Conservation (phyloP, 805 yeast genomes). For the Candida jianshihensis region DNA sequence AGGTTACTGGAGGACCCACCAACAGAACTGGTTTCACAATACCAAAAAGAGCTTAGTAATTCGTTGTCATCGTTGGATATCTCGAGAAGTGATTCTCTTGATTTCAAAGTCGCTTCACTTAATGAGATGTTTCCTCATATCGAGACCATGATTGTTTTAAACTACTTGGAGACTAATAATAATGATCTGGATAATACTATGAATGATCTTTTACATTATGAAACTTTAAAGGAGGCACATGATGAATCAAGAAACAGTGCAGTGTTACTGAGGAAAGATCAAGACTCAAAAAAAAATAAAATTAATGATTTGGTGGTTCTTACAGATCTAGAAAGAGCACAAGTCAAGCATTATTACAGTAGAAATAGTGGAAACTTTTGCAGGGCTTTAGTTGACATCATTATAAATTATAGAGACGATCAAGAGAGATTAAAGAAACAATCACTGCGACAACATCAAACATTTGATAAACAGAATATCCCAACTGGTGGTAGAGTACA, state of each 20-base stretch:
- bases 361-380: constrained; percentile 23
- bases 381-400: constrained; percentile 31
- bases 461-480: constrained; percentile 3
- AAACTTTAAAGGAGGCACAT: constrained; percentile 5
- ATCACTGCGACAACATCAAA: no score
- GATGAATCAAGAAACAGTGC: constrained; percentile 1
- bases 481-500: constrained; percentile 31
- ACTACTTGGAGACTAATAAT: constrained; percentile 23
- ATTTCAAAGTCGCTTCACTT: constrained; percentile 11
- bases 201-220: constrained; percentile 25
- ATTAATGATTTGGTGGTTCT: constrained; percentile 17
- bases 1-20: background rate
- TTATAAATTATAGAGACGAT: constrained; percentile 14
- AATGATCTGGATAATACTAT: constrained; percentile 26
- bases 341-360: constrained; percentile 22
- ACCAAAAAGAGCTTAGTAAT: no score
- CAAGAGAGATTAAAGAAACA: background rate
- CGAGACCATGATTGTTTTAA: constrained; percentile 24
- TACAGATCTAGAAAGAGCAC: constrained; percentile 12
- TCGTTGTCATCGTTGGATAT: no score
- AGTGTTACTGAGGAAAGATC: background rate
- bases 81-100: background rate
- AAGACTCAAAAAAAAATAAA: no score
- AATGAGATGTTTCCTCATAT: constrained; percentile 41
- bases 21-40: background rate